Evolutionary conservation across 139 green algal genomes (phyloP).

Genomic region (Parachlorella kessleri): DNA sequence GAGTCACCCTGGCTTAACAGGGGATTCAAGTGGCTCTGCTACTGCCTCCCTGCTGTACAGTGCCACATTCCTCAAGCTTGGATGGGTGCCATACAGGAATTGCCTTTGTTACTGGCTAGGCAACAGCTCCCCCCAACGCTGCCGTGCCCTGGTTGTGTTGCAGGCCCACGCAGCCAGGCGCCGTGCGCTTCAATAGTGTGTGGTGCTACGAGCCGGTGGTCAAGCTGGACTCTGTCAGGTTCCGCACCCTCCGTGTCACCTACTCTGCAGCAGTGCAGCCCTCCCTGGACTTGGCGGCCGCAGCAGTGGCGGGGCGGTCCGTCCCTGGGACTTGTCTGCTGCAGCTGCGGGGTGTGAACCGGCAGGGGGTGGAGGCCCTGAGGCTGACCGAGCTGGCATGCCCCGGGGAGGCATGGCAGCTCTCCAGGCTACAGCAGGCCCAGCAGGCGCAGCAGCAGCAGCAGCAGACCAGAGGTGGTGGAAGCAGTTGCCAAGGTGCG

Average conservation of each 20-base stretch:
- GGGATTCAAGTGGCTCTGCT: too few relatives aligned
- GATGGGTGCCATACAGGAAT: not conserved
- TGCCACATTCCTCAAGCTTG: not conserved
- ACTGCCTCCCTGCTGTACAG: not conserved
- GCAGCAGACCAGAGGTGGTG: too few relatives aligned
- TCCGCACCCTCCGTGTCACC: conserved; percentile 59
- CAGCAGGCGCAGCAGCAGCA: not conserved
- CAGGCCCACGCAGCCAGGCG: not conserved
- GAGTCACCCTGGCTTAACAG: too few relatives aligned
- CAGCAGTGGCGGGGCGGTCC: conserved; percentile 27
- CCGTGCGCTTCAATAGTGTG: conserved; percentile 2
- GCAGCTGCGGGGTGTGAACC: conserved; percentile 22
- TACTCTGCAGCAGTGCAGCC: conserved; percentile 52
- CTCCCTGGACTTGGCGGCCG: conserved; percentile 37
- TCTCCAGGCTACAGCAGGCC: not conserved
- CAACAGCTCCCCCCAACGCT: not conserved
- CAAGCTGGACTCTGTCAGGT: conserved; percentile 40
- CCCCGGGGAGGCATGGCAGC: not conserved
- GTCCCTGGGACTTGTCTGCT: conserved; percentile 24
- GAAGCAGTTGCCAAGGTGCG: too few relatives aligned
- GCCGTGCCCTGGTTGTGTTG: not conserved
- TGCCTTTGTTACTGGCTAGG: too few relatives aligned
- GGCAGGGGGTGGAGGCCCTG: conserved; percentile 3
- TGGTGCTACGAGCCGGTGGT: conserved; percentile 27
- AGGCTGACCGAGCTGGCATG: not conserved